Conservation (phyloP, 2,329 filamentous ascomycete genomes). For the Amesomyces nigricolor region DNA sequence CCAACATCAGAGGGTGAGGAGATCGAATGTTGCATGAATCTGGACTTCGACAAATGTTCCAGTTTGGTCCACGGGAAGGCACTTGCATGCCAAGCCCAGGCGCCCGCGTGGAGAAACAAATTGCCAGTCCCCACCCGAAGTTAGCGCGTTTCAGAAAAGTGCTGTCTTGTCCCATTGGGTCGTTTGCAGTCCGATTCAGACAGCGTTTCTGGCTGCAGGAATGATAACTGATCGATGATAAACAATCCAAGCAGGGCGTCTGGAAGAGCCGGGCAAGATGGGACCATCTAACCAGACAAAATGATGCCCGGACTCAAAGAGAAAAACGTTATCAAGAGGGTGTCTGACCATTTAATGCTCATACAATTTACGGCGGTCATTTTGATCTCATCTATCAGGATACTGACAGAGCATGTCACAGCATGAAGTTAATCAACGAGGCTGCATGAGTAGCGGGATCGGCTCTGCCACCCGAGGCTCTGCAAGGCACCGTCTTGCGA, state of each 20-base stretch:
- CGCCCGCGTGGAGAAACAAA: neutral
- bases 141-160: constrained; percentile 17
- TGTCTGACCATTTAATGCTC: too few species aligned
- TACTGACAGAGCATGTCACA: neutral
- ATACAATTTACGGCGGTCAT: too few species aligned
- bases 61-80: neutral
- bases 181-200: neutral
- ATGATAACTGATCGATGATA: neutral
- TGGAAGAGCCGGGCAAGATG: too few species aligned
- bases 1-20: neutral
- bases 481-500: constrained; percentile 22
- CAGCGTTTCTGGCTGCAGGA: neutral
- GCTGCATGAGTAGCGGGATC: neutral
- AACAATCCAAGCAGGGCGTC: neutral
- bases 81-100: constrained; percentile 1
- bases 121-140: neutral
- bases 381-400: too few species aligned
- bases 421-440: neutral
- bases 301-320: too few species aligned
- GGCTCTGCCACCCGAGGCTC: constrained; percentile 6
- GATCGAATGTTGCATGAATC: neutral
- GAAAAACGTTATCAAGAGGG: too few species aligned
- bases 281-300: too few species aligned
- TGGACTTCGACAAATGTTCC: neutral
- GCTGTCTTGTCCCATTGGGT: constrained; percentile 6